Conservation (phyloP, 768 basidiomycete genomes). For the Lentinus tigrinus region DNA sequence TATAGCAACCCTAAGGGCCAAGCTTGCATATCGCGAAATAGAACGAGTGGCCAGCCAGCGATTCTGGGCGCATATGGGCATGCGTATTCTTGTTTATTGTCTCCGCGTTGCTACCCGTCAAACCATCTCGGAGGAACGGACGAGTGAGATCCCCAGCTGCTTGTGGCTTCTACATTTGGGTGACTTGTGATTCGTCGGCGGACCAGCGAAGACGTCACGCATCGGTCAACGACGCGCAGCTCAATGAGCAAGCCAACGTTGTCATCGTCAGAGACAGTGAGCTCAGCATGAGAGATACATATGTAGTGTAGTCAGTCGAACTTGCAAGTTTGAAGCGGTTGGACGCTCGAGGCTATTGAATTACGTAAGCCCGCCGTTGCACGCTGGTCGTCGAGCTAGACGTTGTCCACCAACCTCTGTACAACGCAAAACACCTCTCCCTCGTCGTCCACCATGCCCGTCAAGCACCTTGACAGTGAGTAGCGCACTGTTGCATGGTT, state of each 20-base stretch:
- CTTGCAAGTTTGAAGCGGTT: too few relatives aligned
- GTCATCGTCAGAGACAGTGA: neutral
- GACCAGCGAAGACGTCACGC: neutral
- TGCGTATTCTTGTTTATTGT: slow-evolving; percentile 1
- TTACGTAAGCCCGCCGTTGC: slow-evolving; percentile 15
- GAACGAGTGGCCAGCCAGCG: neutral
- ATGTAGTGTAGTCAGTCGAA: neutral
- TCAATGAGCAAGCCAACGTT: neutral
- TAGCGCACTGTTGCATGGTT: slow-evolving; percentile 10
- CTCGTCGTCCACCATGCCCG: slow-evolving; percentile 55
- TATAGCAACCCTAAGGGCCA: slow-evolving; percentile 10
- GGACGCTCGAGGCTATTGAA: neutral
- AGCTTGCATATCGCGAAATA: neutral
- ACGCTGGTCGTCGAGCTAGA: slow-evolving; percentile 11
- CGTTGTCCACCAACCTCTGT: neutral
- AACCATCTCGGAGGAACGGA: neutral
- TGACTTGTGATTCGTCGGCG: neutral
- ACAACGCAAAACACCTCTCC: slow-evolving; percentile 2
- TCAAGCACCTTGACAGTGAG: slow-evolving; percentile 83
- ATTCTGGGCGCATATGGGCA: neutral
- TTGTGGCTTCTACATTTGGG: neutral
- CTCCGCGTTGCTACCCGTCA: neutral
- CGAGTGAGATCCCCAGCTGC: neutral
- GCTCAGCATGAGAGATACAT: neutral
- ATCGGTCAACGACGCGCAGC: neutral